Evolutionary conservation across 164 flowering plant species (phyloP).

Genomic region (Brasenia schreberi): DNA sequence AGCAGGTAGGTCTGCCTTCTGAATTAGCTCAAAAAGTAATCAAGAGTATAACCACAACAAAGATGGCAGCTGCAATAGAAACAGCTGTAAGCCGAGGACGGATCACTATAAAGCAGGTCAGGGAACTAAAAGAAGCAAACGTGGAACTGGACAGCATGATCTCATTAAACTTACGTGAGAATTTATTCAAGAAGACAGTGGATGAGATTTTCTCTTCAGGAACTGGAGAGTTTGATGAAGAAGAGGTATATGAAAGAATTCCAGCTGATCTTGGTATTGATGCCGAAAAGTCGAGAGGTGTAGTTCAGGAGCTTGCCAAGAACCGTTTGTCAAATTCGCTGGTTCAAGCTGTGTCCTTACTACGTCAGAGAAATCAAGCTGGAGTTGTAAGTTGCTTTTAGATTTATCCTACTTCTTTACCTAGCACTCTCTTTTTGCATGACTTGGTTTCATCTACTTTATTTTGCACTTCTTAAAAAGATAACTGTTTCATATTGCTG

Average conservation of each 20-base stretch:
- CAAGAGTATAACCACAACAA: constrained; percentile 69
- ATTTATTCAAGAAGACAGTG: constrained; percentile 73
- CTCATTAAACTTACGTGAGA: constrained; percentile 54
- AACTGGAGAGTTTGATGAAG: constrained; percentile 89
- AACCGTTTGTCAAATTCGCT: constrained; percentile 61
- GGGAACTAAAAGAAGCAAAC: constrained; percentile 71
- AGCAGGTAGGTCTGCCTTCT: constrained; percentile 73
- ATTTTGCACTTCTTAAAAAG: too few species aligned
- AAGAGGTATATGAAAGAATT: constrained; percentile 66
- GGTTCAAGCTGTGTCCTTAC: constrained; percentile 71
- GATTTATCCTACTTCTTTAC: too few species aligned
- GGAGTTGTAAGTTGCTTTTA: constrained; percentile 52
- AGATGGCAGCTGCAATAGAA: constrained; percentile 80
- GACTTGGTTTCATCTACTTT: too few species aligned
- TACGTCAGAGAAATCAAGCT: constrained; percentile 59
- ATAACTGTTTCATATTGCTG: too few species aligned
- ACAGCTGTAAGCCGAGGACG: constrained; percentile 65
- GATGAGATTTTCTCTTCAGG: constrained; percentile 88
- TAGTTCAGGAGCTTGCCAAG: constrained; percentile 68
- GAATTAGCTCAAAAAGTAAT: constrained; percentile 69
- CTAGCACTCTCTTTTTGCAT: too few species aligned
- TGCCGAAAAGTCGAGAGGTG: constrained; percentile 55
- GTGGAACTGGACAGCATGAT: constrained; percentile 63
- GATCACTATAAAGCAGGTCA: constrained; percentile 65
- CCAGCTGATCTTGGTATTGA: constrained; percentile 68